Base-by-base conservation (phyloP, 108 stramenopile species). In the Seminavis robusta region DNA sequence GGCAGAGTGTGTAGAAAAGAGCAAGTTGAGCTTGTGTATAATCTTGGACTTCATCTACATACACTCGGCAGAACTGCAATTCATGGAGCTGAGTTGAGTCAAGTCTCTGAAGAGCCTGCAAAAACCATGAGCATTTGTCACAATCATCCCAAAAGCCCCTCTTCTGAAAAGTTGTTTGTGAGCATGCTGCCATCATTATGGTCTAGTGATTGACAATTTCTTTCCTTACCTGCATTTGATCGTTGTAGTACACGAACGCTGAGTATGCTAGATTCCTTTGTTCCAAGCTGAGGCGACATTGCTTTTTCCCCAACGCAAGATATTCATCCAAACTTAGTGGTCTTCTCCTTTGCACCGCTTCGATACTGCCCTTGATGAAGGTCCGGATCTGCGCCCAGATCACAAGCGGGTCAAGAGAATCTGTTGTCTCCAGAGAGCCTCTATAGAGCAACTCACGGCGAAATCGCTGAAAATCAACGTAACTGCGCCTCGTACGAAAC, bases 341-440 rank as follows among this genome's bases (percentile, higher is more conserved):
- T 21, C 34, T 10, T 10, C 52, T 33, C 0, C 34, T 49, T 13
- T 64, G 41, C 21, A 67, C 55, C 32, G 83, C 83, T 47, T 79
- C 79, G 24, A 76, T 71, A 6, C 76, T 78, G 32, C 83, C 83
- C 45, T 84, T 84, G 36, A 84, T 49, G 52, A 79, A 79, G 8
- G 72, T 66, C 17, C 71, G 59, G 52, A 84, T 84, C 7, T 74
- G 43, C 13, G 65, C 75, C 83, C 83, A 84, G 33, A 56, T 61
- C 24, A 73, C 30, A 11, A 84, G 45, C 23, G 77, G 59, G 41
- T 71, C 65, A 10, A 75, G 16, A n/a, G n/a, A n/a, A n/a, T n/a
- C n/a, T n/a, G n/a, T n/a, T n/a, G n/a, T n/a, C n/a, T n/a, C n/a
- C 16, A 34, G 48, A 21, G n/a, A 20, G 27, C 30, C 52, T 6